Conservation (phyloP, 2,329 filamentous ascomycete genomes). For the Ploettnerulaceae sp. region DNA sequence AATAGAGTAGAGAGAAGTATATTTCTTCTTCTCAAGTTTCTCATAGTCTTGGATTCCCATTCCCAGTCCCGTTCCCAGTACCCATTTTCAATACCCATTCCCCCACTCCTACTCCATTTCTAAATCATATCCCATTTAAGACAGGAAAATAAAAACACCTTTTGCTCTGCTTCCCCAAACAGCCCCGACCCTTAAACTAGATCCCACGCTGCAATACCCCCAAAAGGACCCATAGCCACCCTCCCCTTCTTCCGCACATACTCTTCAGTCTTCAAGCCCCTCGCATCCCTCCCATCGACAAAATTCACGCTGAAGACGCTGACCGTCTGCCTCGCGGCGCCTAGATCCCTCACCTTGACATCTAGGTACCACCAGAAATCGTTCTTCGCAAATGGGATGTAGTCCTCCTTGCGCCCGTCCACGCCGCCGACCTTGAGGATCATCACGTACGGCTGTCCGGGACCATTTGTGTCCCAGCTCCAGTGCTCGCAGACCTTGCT, state of each 20-base stretch:
- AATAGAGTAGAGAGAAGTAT: too few species aligned
- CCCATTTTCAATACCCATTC: too few species aligned
- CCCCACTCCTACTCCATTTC: too few species aligned
- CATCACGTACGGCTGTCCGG: conserved; percentile 62
- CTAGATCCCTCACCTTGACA: conserved; percentile 60
- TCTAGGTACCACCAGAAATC: conserved; percentile 80
- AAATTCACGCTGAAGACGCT: conserved; percentile 57
- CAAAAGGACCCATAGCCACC: conserved; percentile 24
- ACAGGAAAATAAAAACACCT: too few species aligned
- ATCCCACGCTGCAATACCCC: conserved; percentile 31
- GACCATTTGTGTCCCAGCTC: conserved; percentile 64
- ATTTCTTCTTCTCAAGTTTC: too few species aligned
- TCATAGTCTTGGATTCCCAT: too few species aligned
- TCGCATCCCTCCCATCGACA: conserved; percentile 35
- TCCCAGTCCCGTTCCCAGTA: too few species aligned
- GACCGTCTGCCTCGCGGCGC: conserved; percentile 63
- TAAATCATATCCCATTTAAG: too few species aligned
- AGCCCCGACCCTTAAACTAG: conserved; percentile 20
- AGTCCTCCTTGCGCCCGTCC: conserved; percentile 63
- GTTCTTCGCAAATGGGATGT: conserved; percentile 69
- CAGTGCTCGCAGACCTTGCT: conserved; percentile 77
- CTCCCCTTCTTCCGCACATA: conserved; percentile 31
- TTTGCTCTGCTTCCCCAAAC: background rate
- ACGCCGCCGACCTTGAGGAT: conserved; percentile 61
- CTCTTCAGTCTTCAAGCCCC: conserved; percentile 29